Conservation (phyloP, 192 early-diverging fungal genomes). For the Phycomyces blakesleeanus region DNA sequence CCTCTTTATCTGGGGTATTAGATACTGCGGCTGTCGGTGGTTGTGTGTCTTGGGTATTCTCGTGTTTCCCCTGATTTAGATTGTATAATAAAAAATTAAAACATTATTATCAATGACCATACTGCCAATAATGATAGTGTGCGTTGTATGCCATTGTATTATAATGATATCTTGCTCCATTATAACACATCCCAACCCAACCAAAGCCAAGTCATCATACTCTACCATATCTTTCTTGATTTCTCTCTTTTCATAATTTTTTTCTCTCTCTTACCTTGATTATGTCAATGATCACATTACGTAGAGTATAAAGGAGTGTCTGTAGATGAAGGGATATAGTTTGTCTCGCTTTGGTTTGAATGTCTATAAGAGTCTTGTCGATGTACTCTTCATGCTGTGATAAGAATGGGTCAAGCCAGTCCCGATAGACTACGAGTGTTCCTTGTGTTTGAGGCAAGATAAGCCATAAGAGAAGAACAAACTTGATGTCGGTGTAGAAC, state of each 20-base stretch:
- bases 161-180: too few species aligned
- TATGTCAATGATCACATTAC: constrained; percentile 15
- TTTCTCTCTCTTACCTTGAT: constrained; percentile 21
- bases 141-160: too few species aligned
- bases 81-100: too few species aligned
- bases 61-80: too few species aligned
- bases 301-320: constrained; percentile 16
- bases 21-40: not conserved
- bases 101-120: too few species aligned
- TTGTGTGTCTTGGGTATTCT: not conserved
- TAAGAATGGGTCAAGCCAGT: constrained; percentile 23
- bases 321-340: constrained; percentile 20
- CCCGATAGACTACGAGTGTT: not conserved
- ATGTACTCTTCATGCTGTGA: constrained; percentile 22
- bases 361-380: constrained; percentile 20
- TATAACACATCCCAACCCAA: too few species aligned
- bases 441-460: constrained; percentile 35
- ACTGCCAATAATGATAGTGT: too few species aligned
- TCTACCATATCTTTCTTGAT: too few species aligned
- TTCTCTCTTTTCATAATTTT: not conserved
- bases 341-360: constrained; percentile 17
- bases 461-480: constrained; percentile 24
- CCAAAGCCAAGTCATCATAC: too few species aligned
- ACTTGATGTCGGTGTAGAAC: constrained; percentile 32
- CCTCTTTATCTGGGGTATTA: not conserved